phyloP scores from a whole-genome alignment of 2,329 filamentous ascomycete genomes.

The Xylaria polymorpha region DNA sequence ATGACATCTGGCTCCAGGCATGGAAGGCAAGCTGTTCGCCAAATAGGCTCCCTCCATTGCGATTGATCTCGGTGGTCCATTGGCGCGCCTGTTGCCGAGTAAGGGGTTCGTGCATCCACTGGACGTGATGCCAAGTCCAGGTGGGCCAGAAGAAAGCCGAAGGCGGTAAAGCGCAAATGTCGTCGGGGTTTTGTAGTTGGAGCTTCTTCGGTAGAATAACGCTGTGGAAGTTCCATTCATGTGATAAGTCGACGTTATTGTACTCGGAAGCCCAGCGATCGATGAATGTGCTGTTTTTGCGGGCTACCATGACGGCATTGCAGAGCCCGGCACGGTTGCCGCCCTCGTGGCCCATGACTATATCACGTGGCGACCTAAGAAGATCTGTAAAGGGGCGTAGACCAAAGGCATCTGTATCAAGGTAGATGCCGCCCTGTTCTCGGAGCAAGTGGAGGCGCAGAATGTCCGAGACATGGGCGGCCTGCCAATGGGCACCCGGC shows the following conservation, averaged over 20 bases:
- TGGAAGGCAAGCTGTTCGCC: constrained; percentile 54
- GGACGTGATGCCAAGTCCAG: constrained; percentile 54
- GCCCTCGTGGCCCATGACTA: constrained; percentile 53
- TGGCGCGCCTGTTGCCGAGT: constrained; percentile 46
- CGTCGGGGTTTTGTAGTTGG: constrained; percentile 46
- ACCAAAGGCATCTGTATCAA: constrained; percentile 53
- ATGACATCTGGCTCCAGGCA: constrained; percentile 55
- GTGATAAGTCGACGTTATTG: constrained; percentile 48
- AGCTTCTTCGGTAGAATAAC: constrained; percentile 51
- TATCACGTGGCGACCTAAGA: constrained; percentile 47
- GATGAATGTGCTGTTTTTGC: constrained; percentile 52
- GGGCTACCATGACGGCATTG: constrained; percentile 54
- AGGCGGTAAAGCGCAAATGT: constrained; percentile 53
- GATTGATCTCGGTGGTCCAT: constrained; percentile 49
- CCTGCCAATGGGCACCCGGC: constrained; percentile 49
- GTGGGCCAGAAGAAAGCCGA: constrained; percentile 56
- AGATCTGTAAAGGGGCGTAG: constrained; percentile 50
- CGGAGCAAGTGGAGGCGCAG: constrained; percentile 52
- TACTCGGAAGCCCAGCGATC: constrained; percentile 53
- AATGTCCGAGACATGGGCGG: constrained; percentile 52
- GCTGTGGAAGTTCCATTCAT: constrained; percentile 55
- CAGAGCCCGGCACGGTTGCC: constrained; percentile 54
- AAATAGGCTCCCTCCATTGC: constrained; percentile 52
- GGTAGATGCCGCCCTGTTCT: constrained; percentile 53
- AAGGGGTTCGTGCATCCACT: constrained; percentile 54